phyloP scores from a whole-genome alignment of 2,329 filamentous ascomycete species.

The Paecilomyces formosus region DNA sequence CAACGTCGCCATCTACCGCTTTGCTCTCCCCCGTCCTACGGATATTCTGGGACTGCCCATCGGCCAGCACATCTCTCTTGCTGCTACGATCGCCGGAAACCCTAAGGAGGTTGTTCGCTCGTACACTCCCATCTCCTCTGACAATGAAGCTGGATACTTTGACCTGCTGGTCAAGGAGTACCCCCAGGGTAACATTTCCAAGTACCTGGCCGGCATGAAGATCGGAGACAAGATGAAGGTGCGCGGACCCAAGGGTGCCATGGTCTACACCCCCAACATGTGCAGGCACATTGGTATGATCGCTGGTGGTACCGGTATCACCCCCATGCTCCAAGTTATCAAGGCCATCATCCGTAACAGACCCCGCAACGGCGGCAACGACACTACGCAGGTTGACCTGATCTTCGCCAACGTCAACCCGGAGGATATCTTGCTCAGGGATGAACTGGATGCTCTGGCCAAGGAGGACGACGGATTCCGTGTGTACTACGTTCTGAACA shows the following conservation, averaged over 20 bases:
- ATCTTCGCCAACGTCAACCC: slow-evolving; percentile 95
- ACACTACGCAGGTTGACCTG: slow-evolving; percentile 83
- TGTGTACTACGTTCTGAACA: slow-evolving; percentile 93
- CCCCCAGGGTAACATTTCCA: slow-evolving; percentile 94
- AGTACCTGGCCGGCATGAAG: slow-evolving; percentile 74
- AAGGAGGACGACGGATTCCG: slow-evolving; percentile 73
- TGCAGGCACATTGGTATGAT: slow-evolving; percentile 96
- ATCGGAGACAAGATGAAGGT: slow-evolving; percentile 86
- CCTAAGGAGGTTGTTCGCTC: slow-evolving; percentile 81
- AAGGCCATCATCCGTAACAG: slow-evolving; percentile 81
- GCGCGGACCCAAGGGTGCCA: slow-evolving; percentile 90
- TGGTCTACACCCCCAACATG: slow-evolving; percentile 97
- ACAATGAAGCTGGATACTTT: slow-evolving; percentile 84
- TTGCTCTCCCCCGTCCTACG: slow-evolving; percentile 68
- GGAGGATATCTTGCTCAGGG: slow-evolving; percentile 87
- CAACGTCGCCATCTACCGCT: slow-evolving; percentile 98
- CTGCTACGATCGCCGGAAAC: slow-evolving; percentile 68
- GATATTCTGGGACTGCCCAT: slow-evolving; percentile 92
- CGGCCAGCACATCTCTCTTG: slow-evolving; percentile 97
- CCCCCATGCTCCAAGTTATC: slow-evolving; percentile 95
- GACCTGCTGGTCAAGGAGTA: slow-evolving; percentile 98
- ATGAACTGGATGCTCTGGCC: slow-evolving; percentile 76
- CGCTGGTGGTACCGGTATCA: slow-evolving; percentile 94
- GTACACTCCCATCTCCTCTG: slow-evolving; percentile 86
- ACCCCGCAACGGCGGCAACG: slow-evolving; percentile 55